phyloP scores from a whole-genome alignment of 2,329 filamentous ascomycete genomes.

The Fusarium dlaminii region DNA sequence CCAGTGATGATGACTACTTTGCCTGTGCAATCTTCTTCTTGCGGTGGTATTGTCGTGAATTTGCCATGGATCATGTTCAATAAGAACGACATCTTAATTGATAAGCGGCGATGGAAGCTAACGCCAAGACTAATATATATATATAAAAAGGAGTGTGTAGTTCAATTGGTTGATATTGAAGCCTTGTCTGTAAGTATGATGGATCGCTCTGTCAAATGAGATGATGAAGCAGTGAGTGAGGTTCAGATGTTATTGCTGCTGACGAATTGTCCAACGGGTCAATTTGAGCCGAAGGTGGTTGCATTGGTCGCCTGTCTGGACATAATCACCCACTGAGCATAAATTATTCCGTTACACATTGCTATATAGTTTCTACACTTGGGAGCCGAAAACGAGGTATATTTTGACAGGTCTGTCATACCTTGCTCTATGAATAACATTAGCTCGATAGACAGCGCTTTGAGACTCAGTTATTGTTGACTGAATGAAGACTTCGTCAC shows the following conservation, averaged over 20 bases:
- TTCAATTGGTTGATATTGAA: background rate
- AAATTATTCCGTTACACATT: background rate
- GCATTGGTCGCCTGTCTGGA: background rate
- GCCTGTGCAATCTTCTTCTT: constrained; percentile 46
- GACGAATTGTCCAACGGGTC: background rate
- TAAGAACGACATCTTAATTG: constrained; percentile 1
- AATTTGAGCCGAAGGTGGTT: background rate
- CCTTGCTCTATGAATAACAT: background rate
- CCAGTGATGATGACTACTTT: constrained; percentile 55
- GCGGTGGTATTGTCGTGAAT: constrained; percentile 44
- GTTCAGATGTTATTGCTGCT: background rate
- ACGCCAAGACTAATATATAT: background rate
- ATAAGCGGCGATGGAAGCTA: background rate
- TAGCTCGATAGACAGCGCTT: background rate
- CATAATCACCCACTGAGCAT: background rate
- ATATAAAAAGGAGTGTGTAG: background rate
- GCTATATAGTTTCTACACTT: background rate
- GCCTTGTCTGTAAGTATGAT: background rate
- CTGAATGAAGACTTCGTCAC: background rate
- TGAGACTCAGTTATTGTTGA: background rate
- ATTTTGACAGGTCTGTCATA: background rate
- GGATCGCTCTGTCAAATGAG: background rate
- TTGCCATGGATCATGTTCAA: constrained; percentile 11
- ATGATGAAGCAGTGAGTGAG: background rate
- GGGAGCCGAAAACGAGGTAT: background rate